These are phyloP conservation scores for Candida corydali DNA, from an alignment of 805 yeast species.

Conservation along the genomic window DNA sequence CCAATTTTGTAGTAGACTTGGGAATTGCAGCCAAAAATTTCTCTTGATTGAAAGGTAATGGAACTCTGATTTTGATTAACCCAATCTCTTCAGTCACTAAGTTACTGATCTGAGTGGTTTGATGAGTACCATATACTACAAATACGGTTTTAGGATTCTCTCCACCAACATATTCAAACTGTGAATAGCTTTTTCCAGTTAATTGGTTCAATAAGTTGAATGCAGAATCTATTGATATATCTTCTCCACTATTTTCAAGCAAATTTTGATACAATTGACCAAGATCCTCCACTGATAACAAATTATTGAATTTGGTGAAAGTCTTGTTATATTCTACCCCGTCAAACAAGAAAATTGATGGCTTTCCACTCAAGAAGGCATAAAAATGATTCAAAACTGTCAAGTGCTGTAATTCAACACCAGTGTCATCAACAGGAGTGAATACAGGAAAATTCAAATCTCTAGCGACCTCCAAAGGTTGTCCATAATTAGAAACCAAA, in stretches of 20 bases:
- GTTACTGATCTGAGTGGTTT: conserved; percentile 50
- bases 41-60: conserved; percentile 69
- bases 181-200: conserved; percentile 51
- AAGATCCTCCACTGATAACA: conserved; percentile 41
- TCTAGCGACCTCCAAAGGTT: conserved; percentile 60
- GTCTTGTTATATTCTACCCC: conserved; percentile 64
- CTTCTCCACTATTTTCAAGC: conserved; percentile 24
- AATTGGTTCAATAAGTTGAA: conserved; percentile 48
- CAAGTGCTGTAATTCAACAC: conserved; percentile 61
- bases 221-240: conserved; percentile 39
- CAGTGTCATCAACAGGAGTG: conserved; percentile 54
- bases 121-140: conserved; percentile 74
- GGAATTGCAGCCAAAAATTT: conserved; percentile 62
- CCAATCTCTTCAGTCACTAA: conserved; percentile 50
- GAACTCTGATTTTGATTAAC: conserved; percentile 67
- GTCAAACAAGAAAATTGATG: conserved; percentile 74
- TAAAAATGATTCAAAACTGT: conserved; percentile 61
- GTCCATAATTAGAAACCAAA: conserved; percentile 59
- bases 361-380: conserved; percentile 45
- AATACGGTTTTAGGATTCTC: conserved; percentile 65
- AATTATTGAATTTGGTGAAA: conserved; percentile 42
- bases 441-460: conserved; percentile 63
- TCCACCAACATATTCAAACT: conserved; percentile 70
- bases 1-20: conserved; percentile 49
- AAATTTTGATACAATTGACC: conserved; percentile 37